Base-by-base conservation (phyloP, 148 eudicot genomes). In the Hydrangea macrophylla region DNA sequence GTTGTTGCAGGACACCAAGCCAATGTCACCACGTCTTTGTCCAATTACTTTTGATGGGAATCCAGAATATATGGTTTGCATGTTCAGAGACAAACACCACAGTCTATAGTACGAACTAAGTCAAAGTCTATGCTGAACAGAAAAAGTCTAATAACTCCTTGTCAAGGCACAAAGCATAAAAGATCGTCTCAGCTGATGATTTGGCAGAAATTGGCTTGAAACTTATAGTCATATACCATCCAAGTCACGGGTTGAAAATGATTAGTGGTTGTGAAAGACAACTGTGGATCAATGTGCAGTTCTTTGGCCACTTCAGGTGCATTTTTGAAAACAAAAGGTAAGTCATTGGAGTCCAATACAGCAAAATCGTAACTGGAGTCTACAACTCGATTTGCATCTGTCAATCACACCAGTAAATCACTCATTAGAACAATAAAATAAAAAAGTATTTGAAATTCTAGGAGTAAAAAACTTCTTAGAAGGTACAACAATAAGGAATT, bases 301-400 rank as follows among this genome's bases (percentile, higher is more conserved):
- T 82, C 78, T 58, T 78, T 83, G 15, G 84, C 88, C 64, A 80
- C 91, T 72, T 84, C 88, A 62, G 79, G 93, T 56, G 96, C 89
- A 75, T 94, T 81, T 59, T 94, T 89, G 82, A 94, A 94, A 75
- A 91, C 87, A 80, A 85, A 90, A 66, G 73, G 75, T 37, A 94
- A 72, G 59, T 90, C 80, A 70, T 94, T 94, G 70, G 99, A 87
- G 77, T 94, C 99, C 50, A 91, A 87, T 28, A 91, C 97, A 62
- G 84, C 69, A 45, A 94, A 77, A 77, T 87, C 96, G 70, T 84
- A 87, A 70, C 85, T 91, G 62, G 90, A 74, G 55, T 83, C 88
- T 74, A 79, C 31, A 73, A 91, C 78, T 36, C 70, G 80, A 45
- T 77, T 64, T 60, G 80, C 74, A 80, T 80, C 99, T 94, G 97